phyloP scores from a whole-genome alignment of 495 filamentous ascomycete genomes.

The Podospora conica region DNA sequence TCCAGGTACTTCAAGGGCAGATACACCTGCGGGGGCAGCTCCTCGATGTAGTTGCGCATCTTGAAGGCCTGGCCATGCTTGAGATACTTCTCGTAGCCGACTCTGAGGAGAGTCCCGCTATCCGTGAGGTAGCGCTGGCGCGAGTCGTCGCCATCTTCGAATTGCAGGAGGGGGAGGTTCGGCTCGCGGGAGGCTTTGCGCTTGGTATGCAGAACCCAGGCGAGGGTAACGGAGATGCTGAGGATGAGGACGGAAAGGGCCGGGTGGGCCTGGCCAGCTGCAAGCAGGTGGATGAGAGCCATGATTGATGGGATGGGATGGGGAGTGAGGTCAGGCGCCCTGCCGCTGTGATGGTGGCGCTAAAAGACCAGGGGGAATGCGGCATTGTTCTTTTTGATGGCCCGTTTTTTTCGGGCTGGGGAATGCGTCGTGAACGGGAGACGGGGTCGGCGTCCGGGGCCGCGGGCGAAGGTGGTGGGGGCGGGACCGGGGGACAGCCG shows the following conservation, averaged over 20 bases:
- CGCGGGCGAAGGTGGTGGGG: no score
- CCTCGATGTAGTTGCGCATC: constrained; percentile 12
- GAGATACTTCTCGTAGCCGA: constrained; percentile 6
- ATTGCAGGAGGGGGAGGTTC: not conserved
- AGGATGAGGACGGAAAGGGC: not conserved
- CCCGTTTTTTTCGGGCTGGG: not conserved
- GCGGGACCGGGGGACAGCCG: not conserved
- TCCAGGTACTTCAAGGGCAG: constrained; percentile 7
- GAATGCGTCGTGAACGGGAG: not conserved
- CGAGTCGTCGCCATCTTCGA: constrained; percentile 11
- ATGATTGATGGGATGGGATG: not conserved
- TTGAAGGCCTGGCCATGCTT: constrained; percentile 9
- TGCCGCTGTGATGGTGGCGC: not conserved
- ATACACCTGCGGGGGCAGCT: constrained; percentile 3
- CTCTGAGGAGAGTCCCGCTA: not conserved
- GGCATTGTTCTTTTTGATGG: not conserved
- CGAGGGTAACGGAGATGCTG: not conserved
- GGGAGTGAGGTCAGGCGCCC: not conserved
- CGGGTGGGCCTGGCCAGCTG: not conserved
- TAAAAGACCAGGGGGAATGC: not conserved
- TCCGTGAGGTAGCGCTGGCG: constrained; percentile 6
- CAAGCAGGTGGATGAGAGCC: not conserved
- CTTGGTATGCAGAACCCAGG: not conserved
- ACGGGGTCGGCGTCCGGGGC: not conserved
- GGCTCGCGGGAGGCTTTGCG: not conserved